phyloP scores from a whole-genome alignment of 345 rosid species.

The Rhizophora mangle region DNA sequence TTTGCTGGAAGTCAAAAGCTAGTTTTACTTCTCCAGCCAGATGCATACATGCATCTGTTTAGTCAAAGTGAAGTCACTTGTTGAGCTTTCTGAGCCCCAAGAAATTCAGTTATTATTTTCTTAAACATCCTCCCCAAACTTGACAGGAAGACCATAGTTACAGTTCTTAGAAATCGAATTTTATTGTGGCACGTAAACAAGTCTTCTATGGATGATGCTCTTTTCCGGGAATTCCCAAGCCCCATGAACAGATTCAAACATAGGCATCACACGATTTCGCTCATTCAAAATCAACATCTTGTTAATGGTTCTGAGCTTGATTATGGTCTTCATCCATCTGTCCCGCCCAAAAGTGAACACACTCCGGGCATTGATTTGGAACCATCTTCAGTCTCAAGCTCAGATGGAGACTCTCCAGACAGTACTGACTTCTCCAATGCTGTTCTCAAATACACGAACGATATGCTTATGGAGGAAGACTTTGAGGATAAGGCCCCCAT shows the following conservation, averaged over 20 bases:
- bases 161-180: no score
- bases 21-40: no score
- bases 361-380: not conserved
- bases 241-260: conserved; percentile 6
- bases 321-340: not conserved
- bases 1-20: no score
- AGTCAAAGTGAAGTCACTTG: no score
- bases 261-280: conserved; percentile 1
- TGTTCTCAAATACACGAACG: conserved; percentile 30
- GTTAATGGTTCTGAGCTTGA: not conserved
- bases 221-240: conserved; percentile 3
- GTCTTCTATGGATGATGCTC: no score
- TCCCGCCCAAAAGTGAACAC: not conserved
- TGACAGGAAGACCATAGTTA: no score
- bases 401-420: conserved; percentile 7
- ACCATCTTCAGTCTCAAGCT: conserved; percentile 6
- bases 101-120: not conserved
- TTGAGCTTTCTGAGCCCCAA: no score
- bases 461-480: conserved; percentile 34
- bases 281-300: conserved; percentile 3
- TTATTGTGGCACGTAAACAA: no score
- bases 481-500: conserved; percentile 17
- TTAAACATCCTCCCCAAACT: no score
- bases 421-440: conserved; percentile 14
- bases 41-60: no score